Evolutionary conservation across 768 basidiomycete species (phyloP).

Genomic region (Kwoniella sp.): DNA sequence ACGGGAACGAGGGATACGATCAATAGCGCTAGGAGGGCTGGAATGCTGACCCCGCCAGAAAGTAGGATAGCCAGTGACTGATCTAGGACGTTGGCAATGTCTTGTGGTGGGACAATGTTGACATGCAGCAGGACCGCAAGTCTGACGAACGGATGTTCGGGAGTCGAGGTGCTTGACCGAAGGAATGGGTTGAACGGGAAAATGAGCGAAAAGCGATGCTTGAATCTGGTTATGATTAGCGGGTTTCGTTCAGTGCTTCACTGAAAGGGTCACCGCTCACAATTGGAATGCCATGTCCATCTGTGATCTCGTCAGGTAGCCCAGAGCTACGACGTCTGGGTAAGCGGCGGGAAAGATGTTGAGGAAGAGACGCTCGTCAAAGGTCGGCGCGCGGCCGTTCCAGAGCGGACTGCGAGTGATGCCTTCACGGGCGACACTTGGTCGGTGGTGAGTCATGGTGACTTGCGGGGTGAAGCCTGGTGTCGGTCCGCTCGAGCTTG

Average conservation of each 20-base stretch:
- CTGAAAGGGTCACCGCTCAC: background rate
- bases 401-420: background rate
- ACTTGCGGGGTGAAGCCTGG: background rate
- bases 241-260: too few species aligned
- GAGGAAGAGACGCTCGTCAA: conserved; percentile 7
- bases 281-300: conserved; percentile 16
- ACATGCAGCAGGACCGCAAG: conserved; percentile 1
- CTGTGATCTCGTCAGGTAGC: background rate
- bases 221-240: conserved; percentile 2
- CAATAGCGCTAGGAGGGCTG: conserved; percentile 1
- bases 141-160: conserved; percentile 3
- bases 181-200: conserved; percentile 9
- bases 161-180: conserved; percentile 2
- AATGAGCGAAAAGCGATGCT: conserved; percentile 10
- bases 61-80: background rate
- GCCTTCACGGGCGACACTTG: too few species aligned
- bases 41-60: background rate
- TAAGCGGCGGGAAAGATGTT: conserved; percentile 1
- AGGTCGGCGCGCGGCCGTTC: background rate
- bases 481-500: background rate
- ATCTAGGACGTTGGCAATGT: background rate
- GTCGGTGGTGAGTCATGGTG: too few species aligned
- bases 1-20: conserved; percentile 8
- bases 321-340: background rate
- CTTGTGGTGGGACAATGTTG: background rate